Evolutionary conservation across 768 basidiomycete species (phyloP).

Genomic region (Tricholoma terreum): DNA sequence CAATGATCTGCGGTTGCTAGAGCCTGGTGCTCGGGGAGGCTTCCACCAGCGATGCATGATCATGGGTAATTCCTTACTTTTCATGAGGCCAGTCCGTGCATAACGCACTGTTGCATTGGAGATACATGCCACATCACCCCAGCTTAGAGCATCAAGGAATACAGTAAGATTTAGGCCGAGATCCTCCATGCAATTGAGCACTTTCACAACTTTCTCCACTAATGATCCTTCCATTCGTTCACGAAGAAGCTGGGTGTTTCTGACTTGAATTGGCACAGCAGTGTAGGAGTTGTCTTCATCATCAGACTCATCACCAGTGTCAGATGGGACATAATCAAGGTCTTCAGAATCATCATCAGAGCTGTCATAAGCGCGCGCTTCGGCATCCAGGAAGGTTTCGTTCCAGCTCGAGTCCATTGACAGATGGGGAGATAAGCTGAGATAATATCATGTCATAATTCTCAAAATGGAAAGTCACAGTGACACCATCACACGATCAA

Average conservation of each 20-base stretch:
- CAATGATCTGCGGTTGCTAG: too few relatives aligned
- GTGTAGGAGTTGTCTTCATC: neutral
- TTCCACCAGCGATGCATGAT: too few relatives aligned
- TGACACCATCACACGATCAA: too few relatives aligned
- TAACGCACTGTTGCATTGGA: neutral
- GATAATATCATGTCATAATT: neutral
- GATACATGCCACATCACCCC: too few relatives aligned
- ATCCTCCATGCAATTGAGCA: too few relatives aligned
- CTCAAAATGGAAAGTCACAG: neutral
- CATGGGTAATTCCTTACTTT: too few relatives aligned
- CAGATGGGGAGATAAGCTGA: neutral
- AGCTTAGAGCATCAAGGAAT: too few relatives aligned
- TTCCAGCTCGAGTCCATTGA: neutral
- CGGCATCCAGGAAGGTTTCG: neutral
- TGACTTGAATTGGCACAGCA: neutral
- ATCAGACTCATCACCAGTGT: neutral
- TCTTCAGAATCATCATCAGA: neutral
- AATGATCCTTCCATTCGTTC: neutral
- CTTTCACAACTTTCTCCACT: neutral
- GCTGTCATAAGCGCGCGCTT: neutral
- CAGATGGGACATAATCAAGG: neutral
- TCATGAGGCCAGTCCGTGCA: too few relatives aligned
- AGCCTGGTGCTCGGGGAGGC: too few relatives aligned
- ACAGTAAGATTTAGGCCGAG: too few relatives aligned
- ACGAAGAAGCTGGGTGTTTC: too few relatives aligned